Evolutionary conservation across 2,329 filamentous ascomycete genomes (phyloP).

Genomic region (Aureobasidium sp.): DNA sequence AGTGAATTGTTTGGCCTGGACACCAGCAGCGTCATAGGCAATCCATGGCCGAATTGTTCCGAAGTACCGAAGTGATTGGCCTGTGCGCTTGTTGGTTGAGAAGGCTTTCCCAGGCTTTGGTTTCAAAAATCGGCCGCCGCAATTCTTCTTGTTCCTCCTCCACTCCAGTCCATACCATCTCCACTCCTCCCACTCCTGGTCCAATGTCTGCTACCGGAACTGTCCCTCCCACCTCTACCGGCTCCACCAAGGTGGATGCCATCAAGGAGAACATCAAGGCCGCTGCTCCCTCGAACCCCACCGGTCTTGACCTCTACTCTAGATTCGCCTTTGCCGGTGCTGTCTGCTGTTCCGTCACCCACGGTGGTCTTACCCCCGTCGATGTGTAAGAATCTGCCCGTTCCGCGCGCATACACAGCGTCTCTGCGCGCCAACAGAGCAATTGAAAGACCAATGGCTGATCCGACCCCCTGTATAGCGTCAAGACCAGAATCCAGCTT

Average conservation of each 20-base stretch:
- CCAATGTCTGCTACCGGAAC: constrained; percentile 29
- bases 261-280: constrained; percentile 42
- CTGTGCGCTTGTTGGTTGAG: background rate
- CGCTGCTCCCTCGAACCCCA: constrained; percentile 47
- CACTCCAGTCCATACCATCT: constrained; percentile 14
- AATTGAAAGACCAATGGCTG: constrained; percentile 15
- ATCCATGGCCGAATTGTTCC: background rate
- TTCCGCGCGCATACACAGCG: background rate
- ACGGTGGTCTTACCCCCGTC: constrained; percentile 93
- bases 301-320: constrained; percentile 72
- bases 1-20: background rate
- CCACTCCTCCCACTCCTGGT: constrained; percentile 11
- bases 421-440: background rate
- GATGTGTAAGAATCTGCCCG: constrained; percentile 81
- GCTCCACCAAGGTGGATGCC: constrained; percentile 47
- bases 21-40: background rate
- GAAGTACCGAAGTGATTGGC: background rate
- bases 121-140: constrained; percentile 2
- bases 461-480: constrained; percentile 47
- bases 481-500: constrained; percentile 94
- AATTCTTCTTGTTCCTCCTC: background rate
- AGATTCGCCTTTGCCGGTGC: constrained; percentile 96
- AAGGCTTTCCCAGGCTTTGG: constrained; percentile 1
- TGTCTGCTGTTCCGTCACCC: constrained; percentile 95
- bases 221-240: constrained; percentile 41